Evolutionary conservation across 345 rosid species (phyloP).

Genomic region (Erucastrum elatum): DNA sequence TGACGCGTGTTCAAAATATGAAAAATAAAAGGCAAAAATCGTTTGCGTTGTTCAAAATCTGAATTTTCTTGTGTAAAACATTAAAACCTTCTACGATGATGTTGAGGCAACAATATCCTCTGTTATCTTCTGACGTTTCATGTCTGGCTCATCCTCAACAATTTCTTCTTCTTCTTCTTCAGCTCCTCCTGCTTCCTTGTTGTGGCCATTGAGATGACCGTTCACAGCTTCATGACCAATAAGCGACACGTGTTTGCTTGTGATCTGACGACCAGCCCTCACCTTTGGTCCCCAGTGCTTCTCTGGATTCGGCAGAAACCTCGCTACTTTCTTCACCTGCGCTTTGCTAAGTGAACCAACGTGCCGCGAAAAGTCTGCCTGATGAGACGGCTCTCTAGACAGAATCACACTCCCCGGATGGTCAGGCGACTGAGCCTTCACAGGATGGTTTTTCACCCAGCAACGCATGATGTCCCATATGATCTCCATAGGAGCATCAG

Average conservation of each 20-base stretch:
- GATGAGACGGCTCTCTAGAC: conserved; percentile 79
- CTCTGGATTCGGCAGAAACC: conserved; percentile 96
- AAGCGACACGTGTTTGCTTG: conserved; percentile 91
- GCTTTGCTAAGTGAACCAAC: conserved; percentile 93
- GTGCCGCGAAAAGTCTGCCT: conserved; percentile 94
- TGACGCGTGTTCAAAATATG: neutral
- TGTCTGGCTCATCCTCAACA: conserved; percentile 30
- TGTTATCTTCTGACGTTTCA: conserved; percentile 36
- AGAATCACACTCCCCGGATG: conserved; percentile 90
- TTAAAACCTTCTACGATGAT: conserved; percentile 9
- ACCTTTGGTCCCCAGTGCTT: conserved; percentile 99
- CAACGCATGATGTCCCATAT: conserved; percentile 99
- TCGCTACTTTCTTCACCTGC: conserved; percentile 86
- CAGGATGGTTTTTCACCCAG: conserved; percentile 98
- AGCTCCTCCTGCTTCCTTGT: conserved; percentile 44
- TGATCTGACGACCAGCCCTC: conserved; percentile 92
- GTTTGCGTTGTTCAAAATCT: neutral
- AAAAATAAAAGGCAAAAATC: neutral
- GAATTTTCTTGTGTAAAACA: neutral
- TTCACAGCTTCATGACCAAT: conserved; percentile 89
- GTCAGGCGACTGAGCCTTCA: conserved; percentile 79
- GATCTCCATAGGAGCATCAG: conserved; percentile 97
- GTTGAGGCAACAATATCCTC: conserved; percentile 25
- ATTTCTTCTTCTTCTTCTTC: conserved; percentile 43
- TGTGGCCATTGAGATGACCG: conserved; percentile 56